phyloP scores from a whole-genome alignment of 1,284 basidiomycete species.

The Pseudomicrostroma phylloplanum region DNA sequence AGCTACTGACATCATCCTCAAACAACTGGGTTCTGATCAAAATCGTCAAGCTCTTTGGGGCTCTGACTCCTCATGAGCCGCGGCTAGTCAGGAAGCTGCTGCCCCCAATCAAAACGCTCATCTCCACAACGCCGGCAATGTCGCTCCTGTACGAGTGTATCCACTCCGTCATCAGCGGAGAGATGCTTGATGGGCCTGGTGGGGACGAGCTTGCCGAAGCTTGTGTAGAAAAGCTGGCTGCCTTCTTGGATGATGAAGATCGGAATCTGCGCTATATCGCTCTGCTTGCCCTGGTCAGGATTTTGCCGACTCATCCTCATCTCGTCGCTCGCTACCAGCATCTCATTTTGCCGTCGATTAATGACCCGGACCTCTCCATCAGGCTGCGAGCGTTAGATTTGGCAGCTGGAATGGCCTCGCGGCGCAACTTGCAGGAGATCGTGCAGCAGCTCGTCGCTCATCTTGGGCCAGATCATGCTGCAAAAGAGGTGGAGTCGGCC shows the following conservation, averaged over 20 bases:
- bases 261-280: conserved; percentile 95
- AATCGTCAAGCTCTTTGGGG: conserved; percentile 68
- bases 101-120: conserved; percentile 85
- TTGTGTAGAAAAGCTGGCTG: conserved; percentile 87
- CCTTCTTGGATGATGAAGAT: conserved; percentile 84
- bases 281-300: conserved; percentile 86
- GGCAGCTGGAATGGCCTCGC: conserved; percentile 77
- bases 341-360: conserved; percentile 79
- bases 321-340: conserved; percentile 88
- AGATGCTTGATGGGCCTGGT: conserved; percentile 63
- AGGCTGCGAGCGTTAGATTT: conserved; percentile 90
- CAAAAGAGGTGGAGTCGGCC: conserved; percentile 52
- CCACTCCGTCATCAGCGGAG: conserved; percentile 92
- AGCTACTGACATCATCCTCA: conserved; percentile 82
- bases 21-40: conserved; percentile 99
- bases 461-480: conserved; percentile 58
- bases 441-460: conserved; percentile 80
- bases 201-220: conserved; percentile 68
- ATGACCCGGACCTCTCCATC: conserved; percentile 90
- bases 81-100: conserved; percentile 88
- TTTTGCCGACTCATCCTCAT: conserved; percentile 84
- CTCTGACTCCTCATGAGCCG: conserved; percentile 73
- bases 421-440: conserved; percentile 77
- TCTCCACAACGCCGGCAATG: conserved; percentile 90
- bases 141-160: conserved; percentile 96